Base-by-base conservation (phyloP, 306 rosid species). In the Rubus idaeus region DNA sequence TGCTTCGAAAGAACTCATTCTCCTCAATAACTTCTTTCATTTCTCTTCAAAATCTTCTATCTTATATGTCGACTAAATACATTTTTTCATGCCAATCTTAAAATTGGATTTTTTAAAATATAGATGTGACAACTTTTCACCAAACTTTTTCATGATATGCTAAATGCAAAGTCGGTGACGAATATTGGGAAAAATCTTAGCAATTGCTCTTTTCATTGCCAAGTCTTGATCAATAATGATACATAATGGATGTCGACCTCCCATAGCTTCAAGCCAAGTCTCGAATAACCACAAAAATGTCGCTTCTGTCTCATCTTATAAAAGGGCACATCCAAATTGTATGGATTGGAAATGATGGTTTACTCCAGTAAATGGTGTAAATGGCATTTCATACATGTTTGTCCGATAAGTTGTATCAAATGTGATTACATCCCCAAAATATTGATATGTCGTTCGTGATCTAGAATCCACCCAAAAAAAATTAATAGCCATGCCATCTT, bases 351-450 rank as follows among this genome's bases (percentile, higher is more conserved):
- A 42, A 17, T 42, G 78, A 61, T 74, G 56, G 5, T 60, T 74
- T 10, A 74, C 42, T n/a, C 70, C 8, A 5, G 45, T 45, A 61
- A 75, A 75, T 5, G 41, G 70, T 0, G 78, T n/a, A 75, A 61
- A 75, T 3, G 70, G 11, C 70, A 58, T 58, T 3, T 75, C 58
- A 47, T 75, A 75, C 16, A 60, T 61, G n/a, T 58, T 75, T 75
- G 78, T 58, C 16, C 11, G 26, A 61, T 75, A 75, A 11, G 70
- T 58, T 6, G 45, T 75, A 21, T 61, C 78, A 13, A 44, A 75
- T 16, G 35, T 8, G 10, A 75, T 26, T n/a, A 75, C 30, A 75
- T 75, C 71, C 16, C 70, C 10, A 45, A 75, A 58, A 35, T 61
- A 45, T 3, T 61, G 78, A 42, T 75, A 45, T 4, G 47, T 16